These are phyloP conservation scores for Wickerhamiella cacticola DNA, from an alignment of 805 yeast genomes.

Conservation along the genomic window DNA sequence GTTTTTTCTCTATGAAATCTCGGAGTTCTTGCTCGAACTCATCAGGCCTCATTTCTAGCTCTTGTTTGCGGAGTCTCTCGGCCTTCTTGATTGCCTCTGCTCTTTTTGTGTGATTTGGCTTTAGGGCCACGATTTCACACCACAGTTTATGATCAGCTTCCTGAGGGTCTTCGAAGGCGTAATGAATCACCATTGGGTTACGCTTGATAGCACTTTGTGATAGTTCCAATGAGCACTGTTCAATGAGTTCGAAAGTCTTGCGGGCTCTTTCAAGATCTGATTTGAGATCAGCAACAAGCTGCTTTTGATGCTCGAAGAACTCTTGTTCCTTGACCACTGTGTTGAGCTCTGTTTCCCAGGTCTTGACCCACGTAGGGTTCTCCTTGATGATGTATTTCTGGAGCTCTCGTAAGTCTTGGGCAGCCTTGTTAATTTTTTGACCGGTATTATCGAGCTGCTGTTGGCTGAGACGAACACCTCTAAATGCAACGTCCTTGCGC, in stretches of 20 bases:
- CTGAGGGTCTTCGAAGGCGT: constrained; percentile 21
- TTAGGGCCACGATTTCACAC: constrained; percentile 62
- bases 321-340: constrained; percentile 90
- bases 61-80: constrained; percentile 65
- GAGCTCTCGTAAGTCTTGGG: constrained; percentile 40
- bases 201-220: constrained; percentile 28
- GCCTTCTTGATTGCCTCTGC: constrained; percentile 83
- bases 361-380: constrained; percentile 73
- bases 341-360: constrained; percentile 86
- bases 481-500: constrained; percentile 78
- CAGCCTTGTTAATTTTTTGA: constrained; percentile 53
- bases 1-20: constrained; percentile 66
- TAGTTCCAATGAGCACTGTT: constrained; percentile 33
- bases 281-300: constrained; percentile 59
- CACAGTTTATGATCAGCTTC: constrained; percentile 51
- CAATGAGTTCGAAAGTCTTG: constrained; percentile 73
- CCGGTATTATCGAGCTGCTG: constrained; percentile 57
- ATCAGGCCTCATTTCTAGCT: constrained; percentile 45
- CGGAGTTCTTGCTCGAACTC: constrained; percentile 79
- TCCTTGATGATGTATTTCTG: constrained; percentile 53
- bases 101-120: constrained; percentile 75
- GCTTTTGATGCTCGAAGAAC: constrained; percentile 80
- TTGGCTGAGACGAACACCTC: constrained; percentile 73
- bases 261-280: constrained; percentile 71
- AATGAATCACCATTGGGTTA: constrained; percentile 33